Evolutionary conservation across 2,329 filamentous ascomycete genomes (phyloP), one percentile per base, ranked within the genome.

Genomic region (Xylariales sp.): DNA sequence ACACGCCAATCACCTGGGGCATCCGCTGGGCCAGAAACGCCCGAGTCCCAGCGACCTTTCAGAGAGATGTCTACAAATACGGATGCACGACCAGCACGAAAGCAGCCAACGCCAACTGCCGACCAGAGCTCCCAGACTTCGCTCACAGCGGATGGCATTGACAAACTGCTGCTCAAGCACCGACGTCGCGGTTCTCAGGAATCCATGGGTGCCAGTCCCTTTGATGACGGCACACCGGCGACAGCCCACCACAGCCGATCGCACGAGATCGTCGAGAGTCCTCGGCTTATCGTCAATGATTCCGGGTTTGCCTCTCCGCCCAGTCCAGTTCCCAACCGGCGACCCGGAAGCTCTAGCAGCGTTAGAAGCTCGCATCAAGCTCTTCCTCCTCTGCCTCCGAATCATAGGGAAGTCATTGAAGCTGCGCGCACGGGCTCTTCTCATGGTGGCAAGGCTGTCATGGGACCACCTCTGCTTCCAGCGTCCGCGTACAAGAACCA

Each of bases 401-500:
- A 96, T 57, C 89, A 95, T 59, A 86, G 80, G 49, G 79, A 93
- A 62, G 82, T 76, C 41, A 95, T 96, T 50, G 83, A 91, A 52
- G 87, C 88, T 33, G 88, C 86, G 27, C 82, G 80, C 44, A 70
- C 74, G 19, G 65, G 67, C 16, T 79, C 78, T 5, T 64, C 72
- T 44, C 52, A 73, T 54, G 57, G 69, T 50, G 56, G 55, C 27
- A 66, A 60, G 48, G 65, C 62, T 25, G 60, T 51, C 14, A 96
- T 96, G 90, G 88, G 85, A 3, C 91, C 91, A 33, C 91, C 91
- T n/a, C 60, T 79, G 29, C 74, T 86, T 51, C 88, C 90, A 21
- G 88, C 89, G 33, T 95, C 88, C 42, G 85, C 84, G 3, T 63
- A 68, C 57, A 63, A 51, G 48, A 73, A 65, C 42, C 49, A 61